These are phyloP conservation scores for Backusella tuberculispora DNA, from an alignment of 192 early-diverging fungal genomes.

Conservation along the genomic window DNA sequence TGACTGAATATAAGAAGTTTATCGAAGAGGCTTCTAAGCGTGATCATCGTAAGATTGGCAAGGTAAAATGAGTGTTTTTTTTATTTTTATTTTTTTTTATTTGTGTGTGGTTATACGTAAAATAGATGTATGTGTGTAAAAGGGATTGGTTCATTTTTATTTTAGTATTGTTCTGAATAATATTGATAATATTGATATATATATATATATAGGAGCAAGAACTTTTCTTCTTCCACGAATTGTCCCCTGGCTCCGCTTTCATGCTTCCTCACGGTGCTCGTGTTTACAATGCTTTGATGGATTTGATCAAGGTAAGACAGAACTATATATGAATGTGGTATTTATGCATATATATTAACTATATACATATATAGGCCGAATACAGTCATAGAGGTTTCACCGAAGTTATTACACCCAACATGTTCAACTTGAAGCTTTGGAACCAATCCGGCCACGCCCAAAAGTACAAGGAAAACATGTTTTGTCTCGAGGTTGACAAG, in stretches of 20 bases:
- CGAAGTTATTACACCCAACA: slow-evolving; percentile 98
- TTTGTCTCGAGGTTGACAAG: slow-evolving; percentile 93
- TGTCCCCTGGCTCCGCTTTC: slow-evolving; percentile 92
- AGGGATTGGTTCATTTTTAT: background rate
- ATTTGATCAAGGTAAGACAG: slow-evolving; percentile 80
- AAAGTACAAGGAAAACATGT: slow-evolving; percentile 99
- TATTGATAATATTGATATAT: too few species aligned
- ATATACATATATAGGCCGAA: slow-evolving; percentile 48
- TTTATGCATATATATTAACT: background rate
- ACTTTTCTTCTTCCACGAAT: slow-evolving; percentile 97
- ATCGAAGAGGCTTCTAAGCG: slow-evolving; percentile 95
- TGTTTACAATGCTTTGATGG: slow-evolving; percentile 94
- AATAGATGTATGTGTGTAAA: background rate
- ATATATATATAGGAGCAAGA: slow-evolving; percentile 79
- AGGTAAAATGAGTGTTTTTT: too few species aligned
- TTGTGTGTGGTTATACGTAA: too few species aligned
- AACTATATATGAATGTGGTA: background rate
- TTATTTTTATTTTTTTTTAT: too few species aligned
- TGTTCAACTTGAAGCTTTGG: slow-evolving; percentile 99
- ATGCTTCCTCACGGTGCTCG: slow-evolving; percentile 95
- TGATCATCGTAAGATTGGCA: slow-evolving; percentile 96
- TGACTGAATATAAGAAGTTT: slow-evolving; percentile 96
- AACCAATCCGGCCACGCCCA: slow-evolving; percentile 93
- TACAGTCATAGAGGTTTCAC: slow-evolving; percentile 93
- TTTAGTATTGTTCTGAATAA: too few species aligned